Conservation (phyloP, 441 rosid species). For the Erysimum cheiri region DNA sequence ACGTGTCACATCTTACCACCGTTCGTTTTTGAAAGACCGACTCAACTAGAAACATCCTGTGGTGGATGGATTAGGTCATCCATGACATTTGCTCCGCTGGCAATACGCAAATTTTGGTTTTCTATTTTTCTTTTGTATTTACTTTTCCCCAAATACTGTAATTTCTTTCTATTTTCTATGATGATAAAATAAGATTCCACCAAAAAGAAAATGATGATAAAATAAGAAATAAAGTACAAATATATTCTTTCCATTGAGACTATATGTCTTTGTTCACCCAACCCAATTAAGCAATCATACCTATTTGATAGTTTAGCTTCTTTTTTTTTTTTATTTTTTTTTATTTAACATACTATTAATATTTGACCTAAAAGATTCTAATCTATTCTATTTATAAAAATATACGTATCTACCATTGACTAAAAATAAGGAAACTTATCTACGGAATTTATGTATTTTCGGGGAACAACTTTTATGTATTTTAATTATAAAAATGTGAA, state of each 20-base stretch:
- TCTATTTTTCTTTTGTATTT: conserved; percentile 5
- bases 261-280: conserved; percentile 32
- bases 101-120: background rate
- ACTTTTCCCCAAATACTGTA: background rate
- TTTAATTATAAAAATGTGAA: background rate
- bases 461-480: background rate
- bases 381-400: background rate
- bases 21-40: conserved; percentile 27
- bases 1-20: conserved; percentile 4
- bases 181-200: background rate
- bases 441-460: background rate
- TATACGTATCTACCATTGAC: background rate
- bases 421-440: background rate
- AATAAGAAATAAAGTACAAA: conserved; percentile 4
- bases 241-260: conserved; percentile 33
- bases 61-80: conserved; percentile 39
- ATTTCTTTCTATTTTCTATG: conserved; percentile 2
- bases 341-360: background rate
- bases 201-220: background rate
- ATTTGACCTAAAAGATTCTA: background rate
- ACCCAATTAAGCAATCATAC: conserved; percentile 14
- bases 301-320: background rate
- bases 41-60: conserved; percentile 25
- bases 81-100: conserved; percentile 15
- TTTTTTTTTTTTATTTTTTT: no score